Percentiles rank a stretch among this genome's conserved stretches.
Evolutionary conservation across 208 protist species (phyloP).

Genomic region (Leptomonas pyrrhocoris): DNA sequence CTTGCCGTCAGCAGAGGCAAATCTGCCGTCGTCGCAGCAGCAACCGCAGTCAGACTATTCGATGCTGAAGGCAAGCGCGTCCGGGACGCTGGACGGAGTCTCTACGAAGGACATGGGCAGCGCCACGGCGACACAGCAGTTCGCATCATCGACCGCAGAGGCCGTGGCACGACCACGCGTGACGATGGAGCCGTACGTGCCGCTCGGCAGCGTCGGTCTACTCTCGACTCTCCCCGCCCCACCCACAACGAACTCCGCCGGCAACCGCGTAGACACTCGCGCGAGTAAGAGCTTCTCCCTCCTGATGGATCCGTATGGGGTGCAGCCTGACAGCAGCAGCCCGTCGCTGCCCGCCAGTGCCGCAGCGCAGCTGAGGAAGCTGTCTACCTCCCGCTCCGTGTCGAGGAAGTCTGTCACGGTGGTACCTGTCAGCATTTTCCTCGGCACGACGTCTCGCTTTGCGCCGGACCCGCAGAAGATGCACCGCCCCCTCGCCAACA

Average conservation of each 20-base stretch:
- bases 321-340: conserved; percentile 14
- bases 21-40: neutral
- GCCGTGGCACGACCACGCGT: conserved; percentile 19
- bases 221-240: neutral
- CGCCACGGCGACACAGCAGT: neutral
- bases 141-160: neutral
- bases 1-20: neutral
- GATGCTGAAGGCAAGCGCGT: conserved; percentile 1
- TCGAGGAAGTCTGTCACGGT: neutral
- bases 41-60: conserved; percentile 16
- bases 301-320: conserved; percentile 21
- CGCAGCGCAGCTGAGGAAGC: neutral
- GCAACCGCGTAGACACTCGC: neutral
- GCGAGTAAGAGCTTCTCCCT: conserved; percentile 13
- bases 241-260: neutral
- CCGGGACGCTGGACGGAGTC: neutral
- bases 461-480: conserved; percentile 41
- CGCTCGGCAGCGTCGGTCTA: neutral
- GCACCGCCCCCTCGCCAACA: conserved; percentile 41
- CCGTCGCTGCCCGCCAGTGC: neutral
- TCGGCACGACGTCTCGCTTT: conserved; percentile 24
- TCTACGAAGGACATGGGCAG: neutral
- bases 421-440: conserved; percentile 24
- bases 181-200: conserved; percentile 27
- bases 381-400: neutral